Percentiles rank a stretch among this genome's conserved stretches.
Evolutionary conservation across 257 asterid genomes (phyloP).

Genomic region (Plantago ovata): DNA sequence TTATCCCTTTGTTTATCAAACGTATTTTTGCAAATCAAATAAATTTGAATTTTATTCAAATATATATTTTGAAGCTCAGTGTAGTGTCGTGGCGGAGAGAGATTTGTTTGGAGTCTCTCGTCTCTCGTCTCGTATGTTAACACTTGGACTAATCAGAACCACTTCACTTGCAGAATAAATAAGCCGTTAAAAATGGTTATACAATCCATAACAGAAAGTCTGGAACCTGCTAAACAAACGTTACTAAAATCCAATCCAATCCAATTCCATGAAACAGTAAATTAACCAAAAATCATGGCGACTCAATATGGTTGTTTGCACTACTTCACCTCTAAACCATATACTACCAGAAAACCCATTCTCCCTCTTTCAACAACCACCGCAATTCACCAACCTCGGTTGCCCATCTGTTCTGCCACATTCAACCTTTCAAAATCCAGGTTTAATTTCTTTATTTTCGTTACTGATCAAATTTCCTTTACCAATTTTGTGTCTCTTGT

Average conservation of each 20-base stretch:
- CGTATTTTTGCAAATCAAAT: too few relatives aligned
- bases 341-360: constrained; percentile 22
- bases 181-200: too few relatives aligned
- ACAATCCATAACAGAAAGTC: too few relatives aligned
- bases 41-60: too few relatives aligned
- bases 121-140: too few relatives aligned
- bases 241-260: neutral
- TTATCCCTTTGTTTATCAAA: too few relatives aligned
- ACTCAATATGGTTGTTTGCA: constrained; percentile 39
- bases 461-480: neutral
- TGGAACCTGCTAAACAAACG: too few relatives aligned
- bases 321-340: constrained; percentile 34
- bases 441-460: constrained; percentile 22
- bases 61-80: too few relatives aligned
- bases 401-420: constrained; percentile 24
- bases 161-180: too few relatives aligned
- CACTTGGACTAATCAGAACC: too few relatives aligned
- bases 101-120: too few relatives aligned
- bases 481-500: neutral
- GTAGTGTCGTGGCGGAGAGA: too few relatives aligned
- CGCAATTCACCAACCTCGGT: constrained; percentile 27
- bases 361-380: constrained; percentile 28
- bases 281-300: constrained; percentile 36
- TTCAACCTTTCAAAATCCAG: constrained; percentile 46
- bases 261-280: neutral